A percentile compares a stretch with the other conserved stretches of the same genome.
Conservation (phyloP, 1,139 yeast genomes). For the Debaryomycetaceae sp. region DNA sequence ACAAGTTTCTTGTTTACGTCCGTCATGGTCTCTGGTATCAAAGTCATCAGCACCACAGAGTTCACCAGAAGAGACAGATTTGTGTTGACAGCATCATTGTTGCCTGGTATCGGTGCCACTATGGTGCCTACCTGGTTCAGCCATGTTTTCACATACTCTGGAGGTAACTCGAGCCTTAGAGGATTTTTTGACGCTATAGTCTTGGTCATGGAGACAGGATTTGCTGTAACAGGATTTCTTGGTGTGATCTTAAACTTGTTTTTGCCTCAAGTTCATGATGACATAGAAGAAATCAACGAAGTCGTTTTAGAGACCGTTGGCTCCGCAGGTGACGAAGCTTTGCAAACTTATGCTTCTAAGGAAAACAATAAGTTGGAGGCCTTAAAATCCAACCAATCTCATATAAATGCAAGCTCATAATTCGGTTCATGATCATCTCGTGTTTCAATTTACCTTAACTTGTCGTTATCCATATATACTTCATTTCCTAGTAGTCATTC, state of each 20-base stretch:
- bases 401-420: background rate
- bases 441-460: too few relatives aligned
- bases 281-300: conserved; percentile 50
- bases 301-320: conserved; percentile 46
- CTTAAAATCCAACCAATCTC: conserved; percentile 11
- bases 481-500: too few relatives aligned
- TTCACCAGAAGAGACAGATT: conserved; percentile 88
- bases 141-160: conserved; percentile 70
- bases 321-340: conserved; percentile 41
- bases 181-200: conserved; percentile 81
- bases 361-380: conserved; percentile 32
- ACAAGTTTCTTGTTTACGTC: conserved; percentile 84
- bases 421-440: too few relatives aligned
- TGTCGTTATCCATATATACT: too few relatives aligned
- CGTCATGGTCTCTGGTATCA: conserved; percentile 85
- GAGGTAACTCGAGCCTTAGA: conserved; percentile 55
- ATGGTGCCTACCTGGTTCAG: conserved; percentile 76
- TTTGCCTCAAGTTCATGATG: conserved; percentile 70
- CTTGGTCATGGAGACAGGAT: conserved; percentile 84
- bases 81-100: conserved; percentile 68
- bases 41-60: conserved; percentile 69
- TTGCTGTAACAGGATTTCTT: conserved; percentile 76
- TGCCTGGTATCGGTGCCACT: conserved; percentile 78
- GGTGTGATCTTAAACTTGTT: conserved; percentile 70
- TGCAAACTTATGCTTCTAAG: conserved; percentile 34